Evolutionary conservation across 148 eudicot species (phyloP).

Genomic region (Oxyria digyna): DNA sequence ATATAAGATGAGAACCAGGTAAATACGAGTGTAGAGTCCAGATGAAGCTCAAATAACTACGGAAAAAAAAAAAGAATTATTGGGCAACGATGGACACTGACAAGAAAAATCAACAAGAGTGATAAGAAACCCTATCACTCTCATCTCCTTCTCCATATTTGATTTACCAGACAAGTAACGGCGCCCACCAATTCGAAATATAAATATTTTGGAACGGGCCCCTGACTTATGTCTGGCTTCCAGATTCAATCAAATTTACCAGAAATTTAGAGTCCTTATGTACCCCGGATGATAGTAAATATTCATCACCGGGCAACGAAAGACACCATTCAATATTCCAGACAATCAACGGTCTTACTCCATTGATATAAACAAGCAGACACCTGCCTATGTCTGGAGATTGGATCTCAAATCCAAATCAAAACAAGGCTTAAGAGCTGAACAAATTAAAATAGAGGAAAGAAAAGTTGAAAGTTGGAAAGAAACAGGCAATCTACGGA

Average conservation of each 20-base stretch:
- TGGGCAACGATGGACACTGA: constrained; percentile 30
- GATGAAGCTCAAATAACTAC: constrained; percentile 21
- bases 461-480: background rate
- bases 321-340: constrained; percentile 15
- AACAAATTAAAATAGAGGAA: background rate
- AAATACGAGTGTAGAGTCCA: constrained; percentile 34
- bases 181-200: background rate
- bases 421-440: no score
- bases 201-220: background rate
- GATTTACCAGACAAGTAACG: constrained; percentile 28
- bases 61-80: background rate
- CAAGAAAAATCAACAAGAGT: constrained; percentile 16
- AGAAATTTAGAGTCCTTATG: constrained; percentile 7
- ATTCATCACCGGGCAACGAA: constrained; percentile 17
- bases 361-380: constrained; percentile 9
- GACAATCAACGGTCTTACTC: constrained; percentile 19
- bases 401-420: no score
- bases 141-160: constrained; percentile 17
- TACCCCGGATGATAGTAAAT: constrained; percentile 13
- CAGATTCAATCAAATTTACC: background rate
- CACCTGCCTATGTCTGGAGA: constrained; percentile 21
- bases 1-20: no score
- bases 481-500: no score
- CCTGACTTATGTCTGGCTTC: constrained; percentile 26
- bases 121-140: constrained; percentile 20